phyloP scores from a whole-genome alignment of 805 yeast genomes.

The Candida maltosa region DNA sequence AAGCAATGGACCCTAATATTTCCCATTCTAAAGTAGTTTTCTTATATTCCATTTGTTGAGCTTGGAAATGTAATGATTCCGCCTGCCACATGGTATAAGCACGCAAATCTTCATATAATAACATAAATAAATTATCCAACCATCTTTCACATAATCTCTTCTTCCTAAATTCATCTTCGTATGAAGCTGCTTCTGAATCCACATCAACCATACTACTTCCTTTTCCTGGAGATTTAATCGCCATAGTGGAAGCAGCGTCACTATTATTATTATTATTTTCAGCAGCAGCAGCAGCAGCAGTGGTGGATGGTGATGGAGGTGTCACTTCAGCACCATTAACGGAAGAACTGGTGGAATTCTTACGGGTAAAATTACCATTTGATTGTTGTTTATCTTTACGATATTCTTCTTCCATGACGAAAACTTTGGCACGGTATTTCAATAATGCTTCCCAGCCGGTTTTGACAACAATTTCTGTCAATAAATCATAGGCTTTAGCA shows the following conservation, averaged over 20 bases:
- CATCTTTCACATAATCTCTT: constrained; percentile 71
- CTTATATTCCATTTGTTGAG: constrained; percentile 76
- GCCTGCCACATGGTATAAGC: constrained; percentile 93
- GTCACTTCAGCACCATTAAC: constrained; percentile 8
- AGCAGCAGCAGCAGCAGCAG: background rate
- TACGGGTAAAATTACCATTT: constrained; percentile 12
- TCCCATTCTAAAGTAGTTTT: constrained; percentile 91
- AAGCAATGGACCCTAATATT: constrained; percentile 80
- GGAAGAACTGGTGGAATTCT: constrained; percentile 12
- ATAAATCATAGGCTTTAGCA: constrained; percentile 42
- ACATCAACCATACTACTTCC: constrained; percentile 7
- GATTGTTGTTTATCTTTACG: constrained; percentile 31
- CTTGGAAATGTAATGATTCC: constrained; percentile 82
- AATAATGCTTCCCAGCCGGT: constrained; percentile 46
- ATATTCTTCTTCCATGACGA: constrained; percentile 48
- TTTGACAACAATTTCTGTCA: constrained; percentile 41
- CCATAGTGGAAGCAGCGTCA: constrained; percentile 31
- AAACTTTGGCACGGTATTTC: constrained; percentile 44
- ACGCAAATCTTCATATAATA: constrained; percentile 68
- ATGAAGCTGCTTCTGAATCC: constrained; percentile 13
- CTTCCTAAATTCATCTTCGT: constrained; percentile 49
- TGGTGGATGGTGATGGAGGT: background rate
- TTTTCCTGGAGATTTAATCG: constrained; percentile 32
- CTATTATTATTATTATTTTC: background rate
- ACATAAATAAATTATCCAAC: constrained; percentile 69